These are phyloP conservation scores for Byssothecium circinans DNA, from an alignment of 2,329 filamentous ascomycete species.

Conservation along the genomic window DNA sequence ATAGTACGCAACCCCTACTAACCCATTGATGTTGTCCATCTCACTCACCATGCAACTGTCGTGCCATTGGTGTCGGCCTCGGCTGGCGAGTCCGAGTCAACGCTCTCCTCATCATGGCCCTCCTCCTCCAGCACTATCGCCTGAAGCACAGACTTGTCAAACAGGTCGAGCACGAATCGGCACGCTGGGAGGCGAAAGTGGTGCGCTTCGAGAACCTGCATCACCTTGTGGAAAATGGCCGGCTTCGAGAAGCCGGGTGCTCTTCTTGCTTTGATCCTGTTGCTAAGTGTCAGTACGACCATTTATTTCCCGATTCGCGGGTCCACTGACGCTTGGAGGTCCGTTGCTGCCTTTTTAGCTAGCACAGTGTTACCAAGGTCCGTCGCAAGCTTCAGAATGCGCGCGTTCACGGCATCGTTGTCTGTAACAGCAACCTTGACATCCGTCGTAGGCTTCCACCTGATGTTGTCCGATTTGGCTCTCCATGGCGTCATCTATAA, in stretches of 20 bases:
- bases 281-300: slow-evolving; percentile 16
- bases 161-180: slow-evolving; percentile 89
- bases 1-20: slow-evolving; percentile 17
- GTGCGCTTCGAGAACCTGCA: slow-evolving; percentile 83
- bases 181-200: slow-evolving; percentile 86
- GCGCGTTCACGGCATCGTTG: slow-evolving; percentile 64
- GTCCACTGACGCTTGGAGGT: slow-evolving; percentile 63
- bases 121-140: slow-evolving; percentile 81
- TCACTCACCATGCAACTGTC: slow-evolving; percentile 17
- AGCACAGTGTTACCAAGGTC: slow-evolving; percentile 93
- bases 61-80: slow-evolving; percentile 20
- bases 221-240: slow-evolving; percentile 79
- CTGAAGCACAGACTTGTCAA: slow-evolving; percentile 85
- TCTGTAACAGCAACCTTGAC: slow-evolving; percentile 63
- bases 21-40: slow-evolving; percentile 1
- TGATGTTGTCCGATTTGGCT: slow-evolving; percentile 31
- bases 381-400: slow-evolving; percentile 80
- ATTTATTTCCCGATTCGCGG: neutral
- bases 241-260: slow-evolving; percentile 74
- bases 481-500: slow-evolving; percentile 44
- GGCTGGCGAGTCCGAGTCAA: slow-evolving; percentile 31
- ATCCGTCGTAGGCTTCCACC: slow-evolving; percentile 35
- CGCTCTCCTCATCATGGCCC: slow-evolving; percentile 43
- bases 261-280: slow-evolving; percentile 73
- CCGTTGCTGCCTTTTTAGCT: slow-evolving; percentile 80